Conservation (phyloP, 345 rosid species). For the Laguncularia racemosa region DNA sequence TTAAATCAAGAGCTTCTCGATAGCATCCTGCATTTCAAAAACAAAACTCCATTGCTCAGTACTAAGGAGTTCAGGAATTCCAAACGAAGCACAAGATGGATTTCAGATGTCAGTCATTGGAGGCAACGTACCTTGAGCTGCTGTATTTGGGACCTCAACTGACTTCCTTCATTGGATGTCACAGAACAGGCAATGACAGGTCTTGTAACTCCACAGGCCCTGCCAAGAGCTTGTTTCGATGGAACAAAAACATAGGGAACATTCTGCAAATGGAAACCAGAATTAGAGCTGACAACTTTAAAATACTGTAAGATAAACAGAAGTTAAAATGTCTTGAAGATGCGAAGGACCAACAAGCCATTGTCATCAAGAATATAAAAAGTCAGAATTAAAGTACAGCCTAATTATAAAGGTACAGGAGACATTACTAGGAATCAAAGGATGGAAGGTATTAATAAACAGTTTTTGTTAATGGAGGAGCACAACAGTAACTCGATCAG, state of each 20-base stretch:
- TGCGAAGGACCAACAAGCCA: too few relatives aligned
- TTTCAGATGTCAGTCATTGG: neutral
- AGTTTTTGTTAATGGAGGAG: too few relatives aligned
- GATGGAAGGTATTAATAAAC: too few relatives aligned
- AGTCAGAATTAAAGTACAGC: too few relatives aligned
- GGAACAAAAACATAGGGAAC: conserved; percentile 98
- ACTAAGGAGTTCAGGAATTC: neutral
- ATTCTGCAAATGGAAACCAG: conserved; percentile 42
- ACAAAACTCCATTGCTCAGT: neutral
- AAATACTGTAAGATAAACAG: neutral
- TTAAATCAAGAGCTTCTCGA: conserved; percentile 86
- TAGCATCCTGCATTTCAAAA: conserved; percentile 64
- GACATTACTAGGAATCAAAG: too few relatives aligned
- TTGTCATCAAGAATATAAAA: too few relatives aligned
- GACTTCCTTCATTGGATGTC: conserved; percentile 78
- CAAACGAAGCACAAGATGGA: neutral
- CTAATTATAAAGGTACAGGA: too few relatives aligned
- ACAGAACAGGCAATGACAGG: conserved; percentile 91
- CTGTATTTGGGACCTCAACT: conserved; percentile 77
- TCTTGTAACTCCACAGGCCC: conserved; percentile 97
- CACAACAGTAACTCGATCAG: too few relatives aligned
- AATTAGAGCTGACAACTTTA: neutral
- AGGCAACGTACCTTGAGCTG: conserved; percentile 60
- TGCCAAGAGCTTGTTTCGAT: conserved; percentile 90
- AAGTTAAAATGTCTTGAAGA: neutral